These are phyloP conservation scores for Solanum bukasovii DNA, from an alignment of 257 asterid genomes.

Conservation along the genomic window DNA sequence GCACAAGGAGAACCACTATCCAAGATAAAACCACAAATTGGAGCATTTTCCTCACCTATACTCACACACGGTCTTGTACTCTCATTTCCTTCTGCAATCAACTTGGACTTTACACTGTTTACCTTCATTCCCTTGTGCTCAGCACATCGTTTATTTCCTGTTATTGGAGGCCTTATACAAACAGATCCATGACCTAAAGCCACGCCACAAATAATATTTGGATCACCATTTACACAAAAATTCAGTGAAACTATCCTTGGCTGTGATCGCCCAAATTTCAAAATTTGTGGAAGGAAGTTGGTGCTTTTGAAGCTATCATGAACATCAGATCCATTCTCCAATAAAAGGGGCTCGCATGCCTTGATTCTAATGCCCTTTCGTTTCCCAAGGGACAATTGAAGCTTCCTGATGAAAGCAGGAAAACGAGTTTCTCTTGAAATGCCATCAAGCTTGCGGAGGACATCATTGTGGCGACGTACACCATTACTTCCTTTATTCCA, in stretches of 20 bases:
- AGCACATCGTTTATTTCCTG: conserved; percentile 73
- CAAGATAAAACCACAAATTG: conserved; percentile 21
- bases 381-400: conserved; percentile 31
- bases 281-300: conserved; percentile 24
- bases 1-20: conserved; percentile 22
- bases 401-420: conserved; percentile 31
- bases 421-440: conserved; percentile 26
- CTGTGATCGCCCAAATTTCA: conserved; percentile 43
- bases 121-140: conserved; percentile 83
- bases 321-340: conserved; percentile 17
- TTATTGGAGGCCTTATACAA: conserved; percentile 48
- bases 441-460: conserved; percentile 30
- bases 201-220: conserved; percentile 52
- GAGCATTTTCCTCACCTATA: background rate
- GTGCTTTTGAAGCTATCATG: conserved; percentile 8
- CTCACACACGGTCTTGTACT: background rate
- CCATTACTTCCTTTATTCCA: conserved; percentile 89
- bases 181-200: conserved; percentile 52
- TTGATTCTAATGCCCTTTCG: conserved; percentile 52
- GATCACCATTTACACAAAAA: conserved; percentile 2
- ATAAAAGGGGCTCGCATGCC: conserved; percentile 14
- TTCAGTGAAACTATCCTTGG: conserved; percentile 19
- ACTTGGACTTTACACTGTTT: conserved; percentile 31
- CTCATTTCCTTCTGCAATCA: background rate
- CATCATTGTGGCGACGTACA: conserved; percentile 55